Base-by-base conservation (phyloP, 208 protist species). In the Strigomonas culicis region DNA sequence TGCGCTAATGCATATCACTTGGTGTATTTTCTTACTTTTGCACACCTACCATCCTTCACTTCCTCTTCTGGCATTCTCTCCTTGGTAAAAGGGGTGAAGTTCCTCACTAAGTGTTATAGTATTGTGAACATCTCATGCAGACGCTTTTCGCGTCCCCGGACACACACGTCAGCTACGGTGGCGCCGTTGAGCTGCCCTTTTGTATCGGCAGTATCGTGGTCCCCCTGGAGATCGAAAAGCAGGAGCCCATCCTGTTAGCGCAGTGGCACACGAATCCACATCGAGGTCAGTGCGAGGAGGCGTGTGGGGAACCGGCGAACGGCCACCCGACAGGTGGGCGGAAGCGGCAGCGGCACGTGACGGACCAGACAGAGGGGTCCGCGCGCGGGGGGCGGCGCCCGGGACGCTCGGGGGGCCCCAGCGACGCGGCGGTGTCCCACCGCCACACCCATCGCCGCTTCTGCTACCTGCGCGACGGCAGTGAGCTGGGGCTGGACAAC, bases 381-480 rank as follows among this genome's bases (percentile, higher is more conserved):
- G 24, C 6, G 19, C 4, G 19, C 24, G 32, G 19, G 30, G 19
- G 24, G 8, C 36, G 39, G 10, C 11, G 31, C 28, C 30, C 13
- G 10, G 19, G 24, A 31, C 27, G 4, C 6, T 11, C 3, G 31
- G 56, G 10, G 2, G 66, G 43, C 46, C 41, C 15, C 22, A 36
- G 31, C 24, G 36, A 21, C 17, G 63, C 77, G 62, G 58, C 77
- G 66, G 36, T 74, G 66, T 24, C 72, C 66, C 28, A 75, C 50
- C 55, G 2, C 4, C 88, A 76, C 69, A 90, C 87, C 17, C 89
- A 93, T 57, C 50, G 79, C 31, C 79, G 89, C 21, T 89, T 83
- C 73, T 86, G 78, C 66, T 95, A 93, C 63, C 36, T 95, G 1
- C 85, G 89, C 25, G 86, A 94, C 61, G 86, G 89, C 24, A 34